A percentile compares a stretch with the other conserved stretches of the same genome.
Evolutionary conservation across 2,329 filamentous ascomycete species (phyloP).

Genomic region (Neofusicoccum parvum): DNA sequence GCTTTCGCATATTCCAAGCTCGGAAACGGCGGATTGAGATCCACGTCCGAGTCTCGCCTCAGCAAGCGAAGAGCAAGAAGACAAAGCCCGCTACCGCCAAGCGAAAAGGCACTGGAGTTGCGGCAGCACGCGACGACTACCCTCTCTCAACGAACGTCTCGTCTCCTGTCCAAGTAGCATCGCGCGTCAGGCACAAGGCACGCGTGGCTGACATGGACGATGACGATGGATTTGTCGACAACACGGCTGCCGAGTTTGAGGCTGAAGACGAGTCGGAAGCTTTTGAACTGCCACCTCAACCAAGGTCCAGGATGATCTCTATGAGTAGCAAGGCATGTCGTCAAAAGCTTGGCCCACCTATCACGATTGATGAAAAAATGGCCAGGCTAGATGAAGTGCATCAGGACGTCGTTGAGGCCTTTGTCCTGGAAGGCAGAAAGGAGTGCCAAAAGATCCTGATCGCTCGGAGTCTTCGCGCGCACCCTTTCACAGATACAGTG

Average conservation of each 20-base stretch:
- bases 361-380: conserved; percentile 59
- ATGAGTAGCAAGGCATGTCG: conserved; percentile 1
- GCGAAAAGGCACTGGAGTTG: conserved; percentile 34
- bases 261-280: conserved; percentile 45
- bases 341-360: conserved; percentile 58
- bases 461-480: conserved; percentile 57
- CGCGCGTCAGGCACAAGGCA: conserved; percentile 37
- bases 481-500: conserved; percentile 68
- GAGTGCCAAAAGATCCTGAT: conserved; percentile 65
- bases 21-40: conserved; percentile 53
- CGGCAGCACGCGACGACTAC: conserved; percentile 46
- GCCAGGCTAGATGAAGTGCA: conserved; percentile 61
- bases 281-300: conserved; percentile 47
- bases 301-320: conserved; percentile 22
- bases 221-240: conserved; percentile 30
- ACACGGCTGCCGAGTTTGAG: conserved; percentile 43
- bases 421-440: conserved; percentile 64
- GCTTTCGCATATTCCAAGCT: conserved; percentile 49
- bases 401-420: conserved; percentile 63
- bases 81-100: conserved; percentile 30
- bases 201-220: conserved; percentile 15
- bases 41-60: conserved; percentile 55
- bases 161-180: conserved; percentile 59
- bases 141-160: conserved; percentile 69
- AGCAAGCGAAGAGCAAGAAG: conserved; percentile 38